Evolutionary conservation across 306 rosid species (phyloP).

Genomic region (Glycine latifolia): DNA sequence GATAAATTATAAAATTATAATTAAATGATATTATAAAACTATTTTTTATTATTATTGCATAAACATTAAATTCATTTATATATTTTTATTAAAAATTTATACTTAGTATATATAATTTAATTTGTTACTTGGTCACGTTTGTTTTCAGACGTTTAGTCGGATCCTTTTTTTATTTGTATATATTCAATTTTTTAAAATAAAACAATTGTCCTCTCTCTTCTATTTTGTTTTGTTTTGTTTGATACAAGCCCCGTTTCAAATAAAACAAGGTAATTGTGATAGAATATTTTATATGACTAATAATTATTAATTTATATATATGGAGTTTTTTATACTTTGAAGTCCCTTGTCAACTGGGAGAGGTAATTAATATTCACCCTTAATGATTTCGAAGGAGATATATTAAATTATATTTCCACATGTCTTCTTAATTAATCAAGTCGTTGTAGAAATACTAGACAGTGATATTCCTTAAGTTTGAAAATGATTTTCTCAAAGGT

Average conservation of each 20-base stretch:
- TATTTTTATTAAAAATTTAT: not conserved
- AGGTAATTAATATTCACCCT: slow-evolving; percentile 38
- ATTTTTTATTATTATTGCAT: too few relatives aligned
- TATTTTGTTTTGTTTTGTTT: not conserved
- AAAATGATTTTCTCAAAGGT: slow-evolving; percentile 33
- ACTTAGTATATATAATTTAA: not conserved
- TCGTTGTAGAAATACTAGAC: slow-evolving; percentile 28
- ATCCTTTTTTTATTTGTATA: too few relatives aligned
- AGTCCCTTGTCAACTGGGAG: slow-evolving; percentile 44
- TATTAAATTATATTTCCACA: slow-evolving; percentile 32
- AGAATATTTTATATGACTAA: slow-evolving; percentile 2
- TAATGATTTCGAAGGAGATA: slow-evolving; percentile 39
- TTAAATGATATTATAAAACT: too few relatives aligned
- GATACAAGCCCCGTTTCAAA: not conserved
- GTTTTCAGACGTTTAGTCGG: too few relatives aligned
- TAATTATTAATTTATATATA: not conserved
- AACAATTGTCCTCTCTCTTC: not conserved
- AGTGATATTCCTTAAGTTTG: slow-evolving; percentile 38
- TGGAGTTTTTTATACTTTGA: slow-evolving; percentile 9
- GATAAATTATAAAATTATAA: too few relatives aligned
- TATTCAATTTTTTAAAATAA: not conserved
- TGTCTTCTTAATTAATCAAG: slow-evolving; percentile 23
- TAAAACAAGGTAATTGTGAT: slow-evolving; percentile 4
- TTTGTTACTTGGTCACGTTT: too few relatives aligned
- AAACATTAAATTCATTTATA: too few relatives aligned